Evolutionary conservation across 352 stramenopile species (phyloP), one percentile per base, ranked within the genome.

Genomic region (Thalassiosira allenii): DNA sequence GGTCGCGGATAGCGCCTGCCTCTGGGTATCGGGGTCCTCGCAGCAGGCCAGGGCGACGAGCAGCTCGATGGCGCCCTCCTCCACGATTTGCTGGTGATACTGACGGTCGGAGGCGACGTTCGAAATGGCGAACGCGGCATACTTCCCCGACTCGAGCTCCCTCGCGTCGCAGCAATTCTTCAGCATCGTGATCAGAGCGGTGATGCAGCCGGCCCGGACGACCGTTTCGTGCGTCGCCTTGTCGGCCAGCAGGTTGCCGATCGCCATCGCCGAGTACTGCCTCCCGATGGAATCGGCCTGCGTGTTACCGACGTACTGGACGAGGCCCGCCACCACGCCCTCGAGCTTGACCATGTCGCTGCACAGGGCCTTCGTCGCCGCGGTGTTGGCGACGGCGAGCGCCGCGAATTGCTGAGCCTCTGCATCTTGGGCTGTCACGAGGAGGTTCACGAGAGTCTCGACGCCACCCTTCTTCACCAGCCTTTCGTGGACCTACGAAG

Each of bases 201-300:
- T 88, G 34, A 98, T 96, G 2, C 91, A 92, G 41, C 92, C 90
- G 2, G 96, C 77, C 64, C 98, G 96, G 23, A 98, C 94, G 51
- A 99, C 97, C 29, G 97, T 94, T 75, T 98, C 96, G 79, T 98
- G 96, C 63, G 96, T 98, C 32, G 97, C 95, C 0, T 94, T 92
- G 49, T 99, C 96, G 8, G 96, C 96, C 1, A 97, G 95, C 53
- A 99, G 73, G 74, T 99, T 99, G 3, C 97, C 97, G 40, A 99
- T 88, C 12, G 92, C 92, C 96, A 99, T 98, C 1, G 97, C 96
- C 29, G 95, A 91, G 64, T 98, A 99, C 79, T 98, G 96, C 66
- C 96, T 92, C n/a, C 93, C 95, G 58, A 98, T 94, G 29, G 94
- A 91, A 78, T 99, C 96, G 29, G 83, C 90, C 8, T 96, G 90